Conservation (phyloP, 78 protist species). For the Emiliania huxleyi region DNA sequence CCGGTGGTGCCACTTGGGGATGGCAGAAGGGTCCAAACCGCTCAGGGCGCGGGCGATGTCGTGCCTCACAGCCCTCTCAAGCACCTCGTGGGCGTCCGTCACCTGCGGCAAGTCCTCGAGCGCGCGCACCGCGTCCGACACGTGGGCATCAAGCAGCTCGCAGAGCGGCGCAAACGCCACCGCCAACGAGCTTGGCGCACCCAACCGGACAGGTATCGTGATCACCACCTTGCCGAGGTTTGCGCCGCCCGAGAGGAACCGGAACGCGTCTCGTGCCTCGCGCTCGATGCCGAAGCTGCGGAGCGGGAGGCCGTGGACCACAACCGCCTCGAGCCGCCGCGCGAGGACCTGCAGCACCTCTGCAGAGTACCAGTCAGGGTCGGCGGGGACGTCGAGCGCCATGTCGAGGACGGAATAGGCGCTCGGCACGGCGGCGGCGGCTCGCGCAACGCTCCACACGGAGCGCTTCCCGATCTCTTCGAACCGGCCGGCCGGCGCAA, state of each 20-base stretch:
- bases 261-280: background rate
- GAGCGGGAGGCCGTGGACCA: background rate
- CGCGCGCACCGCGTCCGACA: background rate
- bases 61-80: background rate
- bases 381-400: background rate
- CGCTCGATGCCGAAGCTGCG: background rate
- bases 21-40: background rate
- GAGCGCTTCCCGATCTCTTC: conserved; percentile 32
- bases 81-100: background rate
- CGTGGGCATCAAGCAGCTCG: background rate
- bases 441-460: background rate
- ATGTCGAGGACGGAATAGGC: background rate
- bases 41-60: background rate
- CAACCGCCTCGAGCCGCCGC: background rate
- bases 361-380: background rate
- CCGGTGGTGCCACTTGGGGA: background rate
- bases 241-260: background rate
- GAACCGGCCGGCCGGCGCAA: background rate
- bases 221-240: conserved; percentile 19
- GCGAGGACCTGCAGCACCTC: background rate
- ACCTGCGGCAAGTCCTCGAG: background rate
- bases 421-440: background rate
- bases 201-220: background rate
- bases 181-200: no score
- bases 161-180: background rate